Conservation (phyloP, 164 flowering plant species). For the Magnolia officinalis region DNA sequence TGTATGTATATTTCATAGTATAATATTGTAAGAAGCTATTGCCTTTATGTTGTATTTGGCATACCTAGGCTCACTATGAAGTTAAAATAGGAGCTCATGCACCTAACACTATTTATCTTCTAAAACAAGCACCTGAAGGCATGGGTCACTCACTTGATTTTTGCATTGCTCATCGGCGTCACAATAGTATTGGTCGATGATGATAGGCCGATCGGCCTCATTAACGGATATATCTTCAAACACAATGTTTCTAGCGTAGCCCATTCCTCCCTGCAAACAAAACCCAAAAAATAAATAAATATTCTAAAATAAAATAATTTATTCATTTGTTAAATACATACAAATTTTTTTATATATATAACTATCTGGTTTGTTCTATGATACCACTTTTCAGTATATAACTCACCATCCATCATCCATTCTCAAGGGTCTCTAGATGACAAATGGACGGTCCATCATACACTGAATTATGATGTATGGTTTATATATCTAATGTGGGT, state of each 20-base stretch:
- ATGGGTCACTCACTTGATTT: conserved; percentile 7
- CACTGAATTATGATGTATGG: neutral
- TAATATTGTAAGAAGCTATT: neutral
- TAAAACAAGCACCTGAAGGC: neutral
- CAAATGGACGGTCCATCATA: neutral
- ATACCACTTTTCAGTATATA: neutral
- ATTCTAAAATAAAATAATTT: neutral
- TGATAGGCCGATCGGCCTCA: conserved; percentile 16
- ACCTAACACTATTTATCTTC: neutral
- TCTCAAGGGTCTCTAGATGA: neutral
- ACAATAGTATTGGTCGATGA: conserved; percentile 35
- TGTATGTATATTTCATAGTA: neutral
- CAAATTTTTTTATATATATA: neutral
- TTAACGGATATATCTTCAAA: conserved; percentile 14
- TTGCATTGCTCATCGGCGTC: conserved; percentile 8
- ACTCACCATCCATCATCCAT: neutral
- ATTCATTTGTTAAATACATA: neutral
- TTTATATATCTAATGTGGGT: too few relatives aligned
- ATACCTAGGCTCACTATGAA: neutral
- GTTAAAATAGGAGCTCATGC: neutral
- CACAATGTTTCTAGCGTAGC: conserved; percentile 18
- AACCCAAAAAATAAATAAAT: neutral
- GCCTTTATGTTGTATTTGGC: too few relatives aligned
- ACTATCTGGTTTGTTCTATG: neutral
- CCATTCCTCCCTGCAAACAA: conserved; percentile 26